These are phyloP conservation scores for Paramecium octaurelia DNA, from an alignment of 73 alveolate genomes.

Conservation along the genomic window DNA sequence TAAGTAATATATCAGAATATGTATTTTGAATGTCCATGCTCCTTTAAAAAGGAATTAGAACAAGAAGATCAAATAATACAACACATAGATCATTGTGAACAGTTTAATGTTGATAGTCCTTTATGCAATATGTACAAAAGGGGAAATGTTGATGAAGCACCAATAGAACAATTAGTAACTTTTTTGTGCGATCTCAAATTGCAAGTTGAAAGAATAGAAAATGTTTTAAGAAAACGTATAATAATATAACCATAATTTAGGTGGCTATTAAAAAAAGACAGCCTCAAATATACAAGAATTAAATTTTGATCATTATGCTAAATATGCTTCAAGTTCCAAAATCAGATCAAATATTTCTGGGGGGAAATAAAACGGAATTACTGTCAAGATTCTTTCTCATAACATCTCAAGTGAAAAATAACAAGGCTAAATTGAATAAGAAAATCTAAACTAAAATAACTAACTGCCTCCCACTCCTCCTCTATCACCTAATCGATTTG, in stretches of 20 bases:
- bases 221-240: neutral
- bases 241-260: neutral
- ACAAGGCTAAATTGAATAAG: neutral
- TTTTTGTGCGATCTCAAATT: neutral
- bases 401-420: neutral
- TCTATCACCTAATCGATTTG: neutral
- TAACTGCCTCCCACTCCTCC: neutral
- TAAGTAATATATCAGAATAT: neutral
- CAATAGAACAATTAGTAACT: neutral
- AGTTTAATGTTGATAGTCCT: slow-evolving; percentile 19
- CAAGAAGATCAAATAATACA: neutral
- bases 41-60: neutral
- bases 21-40: slow-evolving; percentile 21
- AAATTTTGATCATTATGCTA: slow-evolving; percentile 22
- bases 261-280: neutral
- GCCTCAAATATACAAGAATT: neutral
- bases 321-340: neutral
- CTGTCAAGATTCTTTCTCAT: neutral
- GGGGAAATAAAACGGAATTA: neutral
- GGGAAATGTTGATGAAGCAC: neutral
- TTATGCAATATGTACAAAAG: slow-evolving; percentile 12
- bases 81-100: neutral
- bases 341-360: neutral
- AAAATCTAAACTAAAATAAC: neutral
- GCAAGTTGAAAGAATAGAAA: neutral